A percentile compares a stretch with the other conserved stretches of the same genome.
Evolutionary conservation across 2,329 filamentous ascomycete genomes (phyloP).

Genomic region (Alternaria triticimaculans): DNA sequence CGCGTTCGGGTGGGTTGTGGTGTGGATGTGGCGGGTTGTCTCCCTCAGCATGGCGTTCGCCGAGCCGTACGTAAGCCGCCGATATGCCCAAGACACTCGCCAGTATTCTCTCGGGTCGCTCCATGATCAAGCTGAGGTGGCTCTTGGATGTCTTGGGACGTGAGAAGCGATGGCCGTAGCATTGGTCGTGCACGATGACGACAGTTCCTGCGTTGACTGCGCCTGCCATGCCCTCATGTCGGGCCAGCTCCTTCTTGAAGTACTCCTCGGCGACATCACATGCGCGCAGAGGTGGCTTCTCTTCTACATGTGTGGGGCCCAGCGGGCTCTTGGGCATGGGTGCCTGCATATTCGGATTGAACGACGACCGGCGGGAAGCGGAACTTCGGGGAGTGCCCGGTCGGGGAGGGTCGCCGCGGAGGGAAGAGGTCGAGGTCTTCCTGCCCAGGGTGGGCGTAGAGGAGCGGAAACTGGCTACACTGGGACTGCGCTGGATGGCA

Average conservation of each 20-base stretch:
- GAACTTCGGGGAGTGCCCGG: conserved; percentile 46
- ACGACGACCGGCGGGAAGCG: conserved; percentile 53
- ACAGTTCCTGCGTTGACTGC: conserved; percentile 66
- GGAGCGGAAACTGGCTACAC: conserved; percentile 49
- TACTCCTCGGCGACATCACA: conserved; percentile 69
- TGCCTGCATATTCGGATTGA: conserved; percentile 50
- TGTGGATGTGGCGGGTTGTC: conserved; percentile 70
- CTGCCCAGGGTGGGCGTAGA: conserved; percentile 51
- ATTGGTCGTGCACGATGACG: conserved; percentile 89
- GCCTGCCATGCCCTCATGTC: conserved; percentile 60
- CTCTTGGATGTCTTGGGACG: conserved; percentile 77
- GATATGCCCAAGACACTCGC: conserved; percentile 83
- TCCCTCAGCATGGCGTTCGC: conserved; percentile 77
- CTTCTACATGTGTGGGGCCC: conserved; percentile 42
- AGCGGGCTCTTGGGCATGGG: conserved; percentile 52
- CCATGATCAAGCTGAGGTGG: conserved; percentile 81
- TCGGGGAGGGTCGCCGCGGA: conserved; percentile 45
- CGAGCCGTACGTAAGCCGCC: conserved; percentile 88
- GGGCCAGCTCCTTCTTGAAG: conserved; percentile 72
- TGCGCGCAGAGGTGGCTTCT: conserved; percentile 56
- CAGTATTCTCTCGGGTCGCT: conserved; percentile 88
- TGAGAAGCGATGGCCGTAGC: conserved; percentile 92
- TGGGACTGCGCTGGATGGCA: conserved; percentile 53
- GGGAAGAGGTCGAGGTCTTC: conserved; percentile 54
- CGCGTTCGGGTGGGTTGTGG: conserved; percentile 63